These are phyloP conservation scores for Claviceps humidiphila DNA, from an alignment of 2,329 filamentous ascomycete genomes.

Conservation along the genomic window DNA sequence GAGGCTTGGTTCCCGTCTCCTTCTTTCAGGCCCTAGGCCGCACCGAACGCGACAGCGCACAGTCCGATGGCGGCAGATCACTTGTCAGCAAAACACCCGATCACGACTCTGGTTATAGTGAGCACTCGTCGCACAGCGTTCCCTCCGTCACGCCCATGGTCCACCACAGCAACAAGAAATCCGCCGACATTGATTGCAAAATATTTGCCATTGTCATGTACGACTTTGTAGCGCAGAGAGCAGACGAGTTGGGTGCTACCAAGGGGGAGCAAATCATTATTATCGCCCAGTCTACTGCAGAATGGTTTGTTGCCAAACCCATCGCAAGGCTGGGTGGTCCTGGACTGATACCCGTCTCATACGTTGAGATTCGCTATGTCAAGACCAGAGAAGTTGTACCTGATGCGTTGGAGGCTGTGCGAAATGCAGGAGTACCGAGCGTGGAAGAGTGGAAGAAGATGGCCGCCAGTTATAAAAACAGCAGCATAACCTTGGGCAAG, in stretches of 20 bases:
- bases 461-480: constrained; percentile 98
- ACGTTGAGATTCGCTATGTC: constrained; percentile 94
- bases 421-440: constrained; percentile 76
- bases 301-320: constrained; percentile 99
- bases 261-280: constrained; percentile 95
- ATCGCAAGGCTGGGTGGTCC: constrained; percentile 93
- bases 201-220: constrained; percentile 96
- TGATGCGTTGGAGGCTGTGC: constrained; percentile 75
- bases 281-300: constrained; percentile 93
- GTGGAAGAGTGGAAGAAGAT: constrained; percentile 99
- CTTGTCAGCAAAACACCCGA: constrained; percentile 47
- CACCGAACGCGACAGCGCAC: constrained; percentile 77
- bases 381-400: constrained; percentile 67
- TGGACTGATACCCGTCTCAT: constrained; percentile 89
- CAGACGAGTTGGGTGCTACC: constrained; percentile 93
- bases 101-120: constrained; percentile 77
- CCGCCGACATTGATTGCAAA: constrained; percentile 57
- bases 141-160: constrained; percentile 6
- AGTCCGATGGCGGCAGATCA: constrained; percentile 44
- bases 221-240: constrained; percentile 85
- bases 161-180: constrained; percentile 35
- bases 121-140: constrained; percentile 18
- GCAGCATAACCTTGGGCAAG: constrained; percentile 90
- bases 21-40: constrained; percentile 90
- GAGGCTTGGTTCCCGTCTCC: constrained; percentile 82